Conservation (phyloP, 1,284 basidiomycete species). For the Tylopilus sp. region DNA sequence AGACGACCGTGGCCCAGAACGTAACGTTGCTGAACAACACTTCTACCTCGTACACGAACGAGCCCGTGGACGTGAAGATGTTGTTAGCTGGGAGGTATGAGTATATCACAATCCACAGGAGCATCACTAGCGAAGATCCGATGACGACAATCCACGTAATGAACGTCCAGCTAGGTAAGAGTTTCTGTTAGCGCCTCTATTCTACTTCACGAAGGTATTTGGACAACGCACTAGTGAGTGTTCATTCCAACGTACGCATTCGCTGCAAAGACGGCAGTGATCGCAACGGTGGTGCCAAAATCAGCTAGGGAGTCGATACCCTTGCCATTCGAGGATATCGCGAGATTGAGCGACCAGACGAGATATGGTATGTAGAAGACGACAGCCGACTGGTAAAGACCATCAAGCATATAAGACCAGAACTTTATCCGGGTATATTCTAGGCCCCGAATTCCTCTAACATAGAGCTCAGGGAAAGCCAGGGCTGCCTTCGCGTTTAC, state of each 20-base stretch:
- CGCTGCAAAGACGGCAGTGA: conserved; percentile 82
- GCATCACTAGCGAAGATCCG: conserved; percentile 76
- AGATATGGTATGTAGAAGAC: conserved; percentile 90
- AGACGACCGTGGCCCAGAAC: conserved; percentile 78
- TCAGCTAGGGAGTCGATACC: conserved; percentile 79
- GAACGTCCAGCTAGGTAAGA: conserved; percentile 69
- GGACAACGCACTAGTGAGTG: conserved; percentile 73
- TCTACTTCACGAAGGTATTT: neutral
- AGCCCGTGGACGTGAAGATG: conserved; percentile 42
- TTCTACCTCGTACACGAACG: conserved; percentile 71
- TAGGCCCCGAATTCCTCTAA: conserved; percentile 87
- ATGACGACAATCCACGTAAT: conserved; percentile 81
- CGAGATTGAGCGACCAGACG: conserved; percentile 63
- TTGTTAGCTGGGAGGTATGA: conserved; percentile 57
- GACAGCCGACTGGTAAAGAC: conserved; percentile 87
- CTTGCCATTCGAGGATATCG: conserved; percentile 69
- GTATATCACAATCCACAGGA: conserved; percentile 84
- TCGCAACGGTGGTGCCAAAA: conserved; percentile 90
- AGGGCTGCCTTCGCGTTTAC: conserved; percentile 87
- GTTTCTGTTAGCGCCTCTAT: conserved; percentile 3
- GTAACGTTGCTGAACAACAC: conserved; percentile 74
- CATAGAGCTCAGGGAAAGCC: conserved; percentile 91
- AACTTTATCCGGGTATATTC: conserved; percentile 93
- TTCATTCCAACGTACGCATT: conserved; percentile 88
- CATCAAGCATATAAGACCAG: conserved; percentile 94